Evolutionary conservation across 495 filamentous ascomycete genomes (phyloP), one percentile per base, ranked within the genome.

Genomic region (Podospora comata): DNA sequence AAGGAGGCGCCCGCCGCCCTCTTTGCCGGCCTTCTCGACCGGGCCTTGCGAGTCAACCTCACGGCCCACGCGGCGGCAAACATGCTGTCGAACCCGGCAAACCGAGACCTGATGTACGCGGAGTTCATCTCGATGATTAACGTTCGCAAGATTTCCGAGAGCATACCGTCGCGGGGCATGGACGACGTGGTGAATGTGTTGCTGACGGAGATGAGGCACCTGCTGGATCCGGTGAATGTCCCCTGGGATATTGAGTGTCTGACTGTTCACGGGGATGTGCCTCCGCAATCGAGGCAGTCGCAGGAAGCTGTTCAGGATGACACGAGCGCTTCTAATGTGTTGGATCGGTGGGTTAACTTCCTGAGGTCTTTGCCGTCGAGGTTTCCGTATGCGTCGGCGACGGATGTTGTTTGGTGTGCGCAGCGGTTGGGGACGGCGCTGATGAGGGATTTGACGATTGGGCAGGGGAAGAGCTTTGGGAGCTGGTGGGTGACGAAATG

Each of bases 401-500:
- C 79, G 55, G 90, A 87, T 60, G 84, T 94, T 56, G 83, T 93
- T 20, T 86, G 87, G 75, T 90, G 87, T 68, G 85, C 92, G 26
- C 86, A 89, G 66, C 84, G 86, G 28, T 78, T 93, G 19, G 86
- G 90, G 19, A 89, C 88, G 1, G 86, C 89, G 13, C 87, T 89
- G 6, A 81, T 94, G 75, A 84, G 92, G 55, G 92, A 94, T 71
- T 83, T 94, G 66, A 97, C 94, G 7, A 88, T 97, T 26, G 85
- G 85, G 27, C 88, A 91, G 68, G 92, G 91, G 11, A 86, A 88
- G 67, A 96, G 92, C 72, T 99, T 97, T 74, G 92, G 92, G 16
- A 89, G 91, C 2, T 99, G 95, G 95, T 97, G 95, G 93, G 90
- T 97, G 65, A 93, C 92, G n/a, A 97, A 97, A 75, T 92, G 94